Base-by-base conservation (phyloP, 768 basidiomycete genomes). In the Baorangia bicolor region DNA sequence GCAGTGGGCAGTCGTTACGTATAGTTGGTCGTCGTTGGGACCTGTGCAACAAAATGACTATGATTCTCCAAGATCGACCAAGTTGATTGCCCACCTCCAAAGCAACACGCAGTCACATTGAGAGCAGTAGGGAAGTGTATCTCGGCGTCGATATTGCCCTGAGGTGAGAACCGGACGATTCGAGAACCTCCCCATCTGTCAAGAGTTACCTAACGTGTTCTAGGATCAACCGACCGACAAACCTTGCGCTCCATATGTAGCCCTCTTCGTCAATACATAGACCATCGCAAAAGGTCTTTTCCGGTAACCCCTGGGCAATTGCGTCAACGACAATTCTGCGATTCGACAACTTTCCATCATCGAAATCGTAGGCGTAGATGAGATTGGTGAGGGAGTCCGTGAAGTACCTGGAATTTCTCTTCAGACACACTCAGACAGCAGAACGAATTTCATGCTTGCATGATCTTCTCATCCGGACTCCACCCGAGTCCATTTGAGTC, bases 81-180 rank as follows among this genome's bases (percentile, higher is more conserved):
- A 38, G 35, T 13, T 23, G 48, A 31, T 14, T 31, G 53, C 63
- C 35, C 44, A 65, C 66, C 65, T 69, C 86, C 87, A 65, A 88
- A 88, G 63, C 82, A 84, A 58, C 86, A 87, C 12, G 85, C 78
- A 5, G 87, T 88, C 35, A 88, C 75, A 51, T 85, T 82, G 55
- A 83, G 69, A 6, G 76, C 87, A n/a, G 77, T 81, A 23, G 86
- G 85, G 60, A 88, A 83, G 18, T 73, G 45, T 37, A 88, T 74
- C 62, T 84, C 79, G 11, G 82, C 66, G 62, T 86, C 83, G 20
- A 85, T 73, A 25, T 65, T 62, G 5, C 87, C 87, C n/a, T 79
- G 74, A 28, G 69, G 69, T 27, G 75, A 76, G 61, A 83, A 86
- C 47, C 86, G 75, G 42, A 83, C 71, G 51, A 88, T 75, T 53